phyloP scores from a whole-genome alignment of 129 eudicot species.

The Chrysanthemum lavandulifolium region DNA sequence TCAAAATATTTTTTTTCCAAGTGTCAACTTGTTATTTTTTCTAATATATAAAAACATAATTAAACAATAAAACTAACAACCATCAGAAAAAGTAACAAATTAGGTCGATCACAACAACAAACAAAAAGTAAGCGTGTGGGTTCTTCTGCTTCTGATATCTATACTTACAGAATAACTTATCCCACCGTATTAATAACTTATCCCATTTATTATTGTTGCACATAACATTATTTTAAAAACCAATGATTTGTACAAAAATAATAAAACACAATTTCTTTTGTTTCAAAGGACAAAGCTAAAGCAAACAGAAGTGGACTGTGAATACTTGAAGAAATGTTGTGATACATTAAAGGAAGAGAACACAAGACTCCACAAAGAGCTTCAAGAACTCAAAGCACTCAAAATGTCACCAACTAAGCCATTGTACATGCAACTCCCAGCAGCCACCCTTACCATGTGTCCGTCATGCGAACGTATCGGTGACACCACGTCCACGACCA shows the following conservation, averaged over 20 bases:
- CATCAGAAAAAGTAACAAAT: constrained; percentile 11
- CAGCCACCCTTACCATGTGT: constrained; percentile 94
- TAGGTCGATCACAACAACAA: constrained; percentile 15
- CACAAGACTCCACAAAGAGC: constrained; percentile 78
- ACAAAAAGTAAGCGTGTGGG: constrained; percentile 31
- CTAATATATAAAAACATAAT: no score
- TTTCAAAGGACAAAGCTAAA: constrained; percentile 75
- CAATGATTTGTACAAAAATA: no score
- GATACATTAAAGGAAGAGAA: constrained; percentile 85
- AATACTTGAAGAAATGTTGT: constrained; percentile 81
- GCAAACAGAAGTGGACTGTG: constrained; percentile 97
- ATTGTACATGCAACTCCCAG: constrained; percentile 87
- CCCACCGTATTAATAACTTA: no score
- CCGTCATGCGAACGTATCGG: constrained; percentile 78
- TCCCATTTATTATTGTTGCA: not conserved
- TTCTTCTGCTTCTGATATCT: constrained; percentile 7
- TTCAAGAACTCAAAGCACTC: constrained; percentile 71
- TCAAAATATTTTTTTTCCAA: no score
- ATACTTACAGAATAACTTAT: not conserved
- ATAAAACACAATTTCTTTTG: no score
- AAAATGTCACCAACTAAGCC: constrained; percentile 44
- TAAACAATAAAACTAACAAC: no score
- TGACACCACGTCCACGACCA: constrained; percentile 32
- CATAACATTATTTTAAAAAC: not conserved
- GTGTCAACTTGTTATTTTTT: no score